Conservation (phyloP, 805 yeast species). For the Suhomyces pyralidae region DNA sequence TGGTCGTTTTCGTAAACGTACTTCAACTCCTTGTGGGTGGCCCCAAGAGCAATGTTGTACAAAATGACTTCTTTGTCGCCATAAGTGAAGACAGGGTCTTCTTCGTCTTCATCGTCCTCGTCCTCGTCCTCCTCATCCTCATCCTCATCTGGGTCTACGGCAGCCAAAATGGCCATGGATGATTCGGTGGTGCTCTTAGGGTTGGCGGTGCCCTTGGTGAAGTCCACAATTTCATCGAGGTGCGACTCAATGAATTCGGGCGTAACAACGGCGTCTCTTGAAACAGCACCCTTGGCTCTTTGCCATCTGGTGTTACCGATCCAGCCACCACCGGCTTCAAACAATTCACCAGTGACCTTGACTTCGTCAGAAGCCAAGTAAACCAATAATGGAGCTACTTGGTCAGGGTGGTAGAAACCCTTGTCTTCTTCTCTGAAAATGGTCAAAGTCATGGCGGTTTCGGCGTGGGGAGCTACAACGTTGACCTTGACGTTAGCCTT, state of each 20-base stretch:
- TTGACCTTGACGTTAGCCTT: slow-evolving; percentile 72
- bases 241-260: slow-evolving; percentile 72
- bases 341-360: slow-evolving; percentile 71
- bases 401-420: slow-evolving; percentile 79
- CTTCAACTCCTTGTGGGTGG: slow-evolving; percentile 69
- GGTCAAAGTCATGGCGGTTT: slow-evolving; percentile 93
- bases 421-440: slow-evolving; percentile 77
- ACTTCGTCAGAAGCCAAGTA: slow-evolving; percentile 74
- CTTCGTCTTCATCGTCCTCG: slow-evolving; percentile 35
- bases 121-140: slow-evolving; percentile 42
- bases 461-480: slow-evolving; percentile 95
- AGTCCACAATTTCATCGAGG: slow-evolving; percentile 67
- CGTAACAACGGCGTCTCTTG: slow-evolving; percentile 48
- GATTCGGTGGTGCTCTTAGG: slow-evolving; percentile 70
- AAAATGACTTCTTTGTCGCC: slow-evolving; percentile 70
- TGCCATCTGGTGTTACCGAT: slow-evolving; percentile 93
- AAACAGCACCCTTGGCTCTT: slow-evolving; percentile 80
- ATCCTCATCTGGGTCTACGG: slow-evolving; percentile 51
- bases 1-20: slow-evolving; percentile 74
- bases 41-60: slow-evolving; percentile 89
- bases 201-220: slow-evolving; percentile 49
- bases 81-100: slow-evolving; percentile 51
- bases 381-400: slow-evolving; percentile 87
- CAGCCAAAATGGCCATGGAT: slow-evolving; percentile 69
- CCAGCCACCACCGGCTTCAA: slow-evolving; percentile 97